Evolutionary conservation across 2,329 filamentous ascomycete species (phyloP), one percentile per base, ranked within the genome.

Genomic region (Ophiostoma sp.): DNA sequence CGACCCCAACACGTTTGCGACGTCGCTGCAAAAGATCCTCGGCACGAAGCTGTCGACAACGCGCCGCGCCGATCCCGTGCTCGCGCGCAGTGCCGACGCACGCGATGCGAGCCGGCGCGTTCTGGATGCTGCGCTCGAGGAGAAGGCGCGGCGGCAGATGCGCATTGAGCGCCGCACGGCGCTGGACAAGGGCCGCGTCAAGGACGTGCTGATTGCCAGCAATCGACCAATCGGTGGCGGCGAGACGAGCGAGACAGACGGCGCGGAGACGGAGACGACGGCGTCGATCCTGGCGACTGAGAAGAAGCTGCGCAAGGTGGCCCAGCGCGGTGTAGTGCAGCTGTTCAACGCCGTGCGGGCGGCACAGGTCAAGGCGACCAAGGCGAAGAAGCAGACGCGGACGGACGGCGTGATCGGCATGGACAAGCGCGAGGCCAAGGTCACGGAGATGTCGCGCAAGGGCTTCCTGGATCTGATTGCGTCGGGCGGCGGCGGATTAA

Each of bases 391-490:
- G 77, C 85, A 86, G 72, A 84, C 87, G 65, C 85, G 86, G 78
- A 87, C 87, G 73, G 85, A 89, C 70, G 91, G 92, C 3, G 82
- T 96, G 0, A 85, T 97, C 44, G 94, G 94, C 1, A 87, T 92
- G 75, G 85, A 85, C 71, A 87, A 90, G 78, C 87, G 92, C 72
- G 90, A 96, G 79, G 92, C 96, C 79, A 93, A 90, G 81, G 83
- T 96, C 66, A 95, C 92, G 72, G 93, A 98, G 82, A 95, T 99
- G 89, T 96, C 90, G 77, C 96, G 96, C 81, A 91, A 97, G 80
- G 93, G 94, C 0, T 99, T 98, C 80, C 79, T 99, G 77, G 94
- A 98, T 71, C 80, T 98, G 77, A 97, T 99, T 76, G 85, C 86
- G 4, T 85, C 83, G 2, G 85, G 86, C 27, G 86, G 86, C 11